phyloP scores from a whole-genome alignment of 2,329 filamentous ascomycete species.

The Phialophora tarda region DNA sequence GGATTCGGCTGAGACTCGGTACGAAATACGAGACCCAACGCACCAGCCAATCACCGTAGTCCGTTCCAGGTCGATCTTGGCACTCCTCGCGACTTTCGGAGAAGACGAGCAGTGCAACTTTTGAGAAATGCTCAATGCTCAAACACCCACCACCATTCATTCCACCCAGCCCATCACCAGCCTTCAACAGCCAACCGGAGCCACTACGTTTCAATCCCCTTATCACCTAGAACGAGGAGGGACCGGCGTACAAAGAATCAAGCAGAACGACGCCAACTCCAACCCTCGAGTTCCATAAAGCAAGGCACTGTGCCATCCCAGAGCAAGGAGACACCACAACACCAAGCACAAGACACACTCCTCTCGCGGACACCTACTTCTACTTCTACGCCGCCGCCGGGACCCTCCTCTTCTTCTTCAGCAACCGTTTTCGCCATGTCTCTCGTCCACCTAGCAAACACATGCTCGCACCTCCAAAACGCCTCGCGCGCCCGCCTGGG shows the following conservation, averaged over 20 bases:
- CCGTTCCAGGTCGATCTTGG: not conserved
- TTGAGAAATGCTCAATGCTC: not conserved
- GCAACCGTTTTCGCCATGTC: slow-evolving; percentile 59
- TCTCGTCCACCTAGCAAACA: slow-evolving; percentile 74
- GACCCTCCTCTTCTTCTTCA: not conserved
- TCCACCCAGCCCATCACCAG: not conserved
- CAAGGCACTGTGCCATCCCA: not conserved
- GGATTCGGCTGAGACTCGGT: not conserved
- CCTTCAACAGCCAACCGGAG: not conserved
- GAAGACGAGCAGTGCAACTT: not conserved
- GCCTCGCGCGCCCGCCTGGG: slow-evolving; percentile 81
- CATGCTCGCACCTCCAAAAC: slow-evolving; percentile 92
- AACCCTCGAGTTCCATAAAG: not conserved
- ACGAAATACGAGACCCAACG: not conserved
- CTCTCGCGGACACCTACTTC: slow-evolving; percentile 1
- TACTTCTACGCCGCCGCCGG: too few species aligned
- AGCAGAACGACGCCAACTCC: not conserved
- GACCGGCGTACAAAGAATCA: not conserved
- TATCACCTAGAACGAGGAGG: not conserved
- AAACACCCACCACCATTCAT: not conserved
- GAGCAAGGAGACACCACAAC: not conserved
- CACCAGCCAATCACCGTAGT: not conserved
- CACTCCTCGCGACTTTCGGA: slow-evolving; percentile 6
- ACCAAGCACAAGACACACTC: not conserved
- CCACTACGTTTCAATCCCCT: not conserved